Base-by-base conservation (phyloP, 495 filamentous ascomycete genomes). In the Penicillium cinerascens region DNA sequence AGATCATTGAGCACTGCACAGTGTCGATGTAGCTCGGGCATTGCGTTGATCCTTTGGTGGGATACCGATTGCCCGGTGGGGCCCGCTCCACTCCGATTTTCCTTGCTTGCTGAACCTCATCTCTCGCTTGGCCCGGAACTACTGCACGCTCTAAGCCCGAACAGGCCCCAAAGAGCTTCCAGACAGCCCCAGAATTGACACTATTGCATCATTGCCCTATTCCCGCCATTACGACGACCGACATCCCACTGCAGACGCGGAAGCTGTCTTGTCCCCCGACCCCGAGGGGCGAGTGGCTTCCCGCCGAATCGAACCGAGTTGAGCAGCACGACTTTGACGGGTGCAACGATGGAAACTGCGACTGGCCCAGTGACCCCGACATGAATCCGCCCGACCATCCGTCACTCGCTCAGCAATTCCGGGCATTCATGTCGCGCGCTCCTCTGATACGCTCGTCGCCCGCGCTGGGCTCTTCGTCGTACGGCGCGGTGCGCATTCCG, bases 371-470 rank as follows among this genome's bases (percentile, higher is more conserved):
- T 39, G 42, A 56, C 40, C 38, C 40, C 49, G 44, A 47, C 44
- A 26, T 57, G 43, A 59, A 52, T 47, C 37, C 48, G 22, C 38
- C 46, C 58, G 44, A 35, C 41, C 40, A 41, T 46, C 25, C 43
- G 36, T 66, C 63, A 17, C 4, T 65, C 51, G 48, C 42, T 22
- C 56, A 59, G 40, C 64, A 45, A 20, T 25, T 56, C 37, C 42
- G 52, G 49, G 48, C 33, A 52, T 58, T 66, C 59, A 85, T 85
- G 82, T 82, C 78, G 52, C 75, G 74, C 59, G 67, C 71, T 41
- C 78, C 72, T 38, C 75, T 83, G 27, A 66, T 86, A 51, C 82
- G 81, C 54, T 78, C 80, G 49, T 79, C 82, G 52, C 78, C 81
- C 44, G 80, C 79, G 16, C 75, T 79, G 63, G 73, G 66, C 25